Conservation (phyloP, 2,329 filamentous ascomycete genomes). For the Phialophora expanda region DNA sequence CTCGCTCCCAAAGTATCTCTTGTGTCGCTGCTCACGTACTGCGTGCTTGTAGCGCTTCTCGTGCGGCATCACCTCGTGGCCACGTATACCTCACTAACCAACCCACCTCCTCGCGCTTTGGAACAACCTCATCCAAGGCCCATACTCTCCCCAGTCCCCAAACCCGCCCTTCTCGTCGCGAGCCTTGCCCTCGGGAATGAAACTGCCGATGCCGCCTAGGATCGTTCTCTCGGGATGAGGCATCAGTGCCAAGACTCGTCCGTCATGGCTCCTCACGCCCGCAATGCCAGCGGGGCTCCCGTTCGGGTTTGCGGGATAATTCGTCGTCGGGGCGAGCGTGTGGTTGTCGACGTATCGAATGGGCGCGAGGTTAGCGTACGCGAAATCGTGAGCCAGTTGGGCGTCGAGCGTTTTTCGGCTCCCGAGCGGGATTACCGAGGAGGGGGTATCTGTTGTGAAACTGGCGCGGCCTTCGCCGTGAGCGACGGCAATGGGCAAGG, state of each 20-base stretch:
- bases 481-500: slow-evolving; percentile 82
- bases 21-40: not conserved
- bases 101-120: slow-evolving; percentile 88
- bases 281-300: slow-evolving; percentile 82
- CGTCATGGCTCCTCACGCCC: slow-evolving; percentile 76
- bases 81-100: slow-evolving; percentile 54
- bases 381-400: slow-evolving; percentile 52
- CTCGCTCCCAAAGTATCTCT: not conserved
- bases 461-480: slow-evolving; percentile 88
- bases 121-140: slow-evolving; percentile 86
- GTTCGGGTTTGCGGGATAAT: slow-evolving; percentile 89
- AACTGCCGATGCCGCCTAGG: slow-evolving; percentile 77
- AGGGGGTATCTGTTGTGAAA: slow-evolving; percentile 55
- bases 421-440: slow-evolving; percentile 1
- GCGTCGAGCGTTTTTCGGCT: slow-evolving; percentile 49
- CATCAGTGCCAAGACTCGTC: slow-evolving; percentile 86
- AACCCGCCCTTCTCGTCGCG: slow-evolving; percentile 11
- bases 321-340: slow-evolving; percentile 70
- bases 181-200: slow-evolving; percentile 65
- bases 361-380: slow-evolving; percentile 71
- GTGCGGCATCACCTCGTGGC: not conserved
- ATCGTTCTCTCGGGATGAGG: slow-evolving; percentile 92
- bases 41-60: not conserved
- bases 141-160: slow-evolving; percentile 76
- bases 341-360: slow-evolving; percentile 87